phyloP scores from a whole-genome alignment of 2,329 filamentous ascomycete genomes.

The Thielaviopsis populi region DNA sequence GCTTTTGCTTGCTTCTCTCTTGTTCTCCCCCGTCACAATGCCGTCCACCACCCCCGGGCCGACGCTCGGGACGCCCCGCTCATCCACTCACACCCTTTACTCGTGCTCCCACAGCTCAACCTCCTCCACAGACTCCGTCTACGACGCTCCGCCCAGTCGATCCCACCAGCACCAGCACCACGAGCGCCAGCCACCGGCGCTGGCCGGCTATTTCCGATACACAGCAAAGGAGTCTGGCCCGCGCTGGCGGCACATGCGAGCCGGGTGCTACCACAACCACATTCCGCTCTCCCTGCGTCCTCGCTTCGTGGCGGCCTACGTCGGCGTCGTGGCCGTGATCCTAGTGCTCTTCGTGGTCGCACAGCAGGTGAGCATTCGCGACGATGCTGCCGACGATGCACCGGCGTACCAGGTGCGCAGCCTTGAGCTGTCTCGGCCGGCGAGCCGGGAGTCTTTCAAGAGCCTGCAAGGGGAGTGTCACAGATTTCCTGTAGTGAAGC shows the following conservation, averaged over 20 bases:
- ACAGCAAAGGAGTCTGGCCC: neutral
- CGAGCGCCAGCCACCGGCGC: neutral
- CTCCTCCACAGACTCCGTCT: neutral
- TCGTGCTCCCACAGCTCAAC: neutral
- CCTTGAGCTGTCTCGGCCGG: neutral
- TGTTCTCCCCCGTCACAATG: neutral
- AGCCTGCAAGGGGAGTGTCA: neutral
- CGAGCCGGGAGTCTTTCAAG: neutral
- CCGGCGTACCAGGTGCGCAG: constrained; percentile 8
- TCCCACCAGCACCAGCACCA: too few species aligned
- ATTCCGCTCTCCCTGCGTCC: constrained; percentile 6
- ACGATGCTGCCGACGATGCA: neutral
- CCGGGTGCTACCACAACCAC: constrained; percentile 5
- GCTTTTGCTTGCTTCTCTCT: neutral
- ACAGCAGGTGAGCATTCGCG: constrained; percentile 1
- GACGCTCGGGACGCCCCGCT: neutral
- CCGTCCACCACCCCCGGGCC: neutral
- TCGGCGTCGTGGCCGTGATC: constrained; percentile 3
- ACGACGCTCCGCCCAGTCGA: neutral
- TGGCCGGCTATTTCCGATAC: neutral
- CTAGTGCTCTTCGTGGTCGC: constrained; percentile 1
- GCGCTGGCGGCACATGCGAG: neutral
- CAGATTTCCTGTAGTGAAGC: neutral
- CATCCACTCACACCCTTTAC: neutral
- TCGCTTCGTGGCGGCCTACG: neutral